Base-by-base conservation (phyloP, 2,329 filamentous ascomycete genomes). In the Lachnellula hyalina region DNA sequence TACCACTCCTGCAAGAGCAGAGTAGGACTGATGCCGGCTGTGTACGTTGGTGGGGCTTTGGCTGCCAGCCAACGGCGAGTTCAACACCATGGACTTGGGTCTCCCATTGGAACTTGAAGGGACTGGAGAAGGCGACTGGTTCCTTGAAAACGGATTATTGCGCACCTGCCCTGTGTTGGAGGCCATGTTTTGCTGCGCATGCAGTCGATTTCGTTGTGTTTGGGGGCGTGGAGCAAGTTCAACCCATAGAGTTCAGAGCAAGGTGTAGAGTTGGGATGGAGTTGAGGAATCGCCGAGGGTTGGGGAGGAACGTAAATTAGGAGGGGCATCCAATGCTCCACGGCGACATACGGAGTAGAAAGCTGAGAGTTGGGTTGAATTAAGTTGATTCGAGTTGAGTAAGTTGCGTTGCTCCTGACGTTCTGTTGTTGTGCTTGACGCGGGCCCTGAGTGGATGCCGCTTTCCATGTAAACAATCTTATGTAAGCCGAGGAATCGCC, bases 101-200 rank as follows among this genome's bases (percentile, higher is more conserved):
- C 90, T 75, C 49, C 71, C 74, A 60, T 77, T 75, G 52, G 73
- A 65, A 40, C 71, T 70, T 47, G 71, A 74, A 36, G 83, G 78
- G 49, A 75, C 79, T 42, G 87, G 81, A 34, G 89, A 88, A 21
- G 86, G 79, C 15, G 88, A 86, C 45, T 79, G 75, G 51, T 84
- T 83, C 68, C 90, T 82, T 57, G 80, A 78, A 70, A 96, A 95
- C 15, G 89, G 88, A 73, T 90, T 93, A 69, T 84, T 88, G 66
- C 90, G 86, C 76, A 86, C 89, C 70, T 86, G 82, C 63, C 85
- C 82, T 71, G 82, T 81, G 71, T 78, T 82, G 65, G 79, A 75
- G 59, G 80, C 75, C 70, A 79, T 79, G 53, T 74, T 75, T 67
- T 38, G 58, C 46, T 61, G 61, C 53, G 56, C 53, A 34, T 55